phyloP scores from a whole-genome alignment of 164 flowering plant genomes.

The Echeveria elegans region DNA sequence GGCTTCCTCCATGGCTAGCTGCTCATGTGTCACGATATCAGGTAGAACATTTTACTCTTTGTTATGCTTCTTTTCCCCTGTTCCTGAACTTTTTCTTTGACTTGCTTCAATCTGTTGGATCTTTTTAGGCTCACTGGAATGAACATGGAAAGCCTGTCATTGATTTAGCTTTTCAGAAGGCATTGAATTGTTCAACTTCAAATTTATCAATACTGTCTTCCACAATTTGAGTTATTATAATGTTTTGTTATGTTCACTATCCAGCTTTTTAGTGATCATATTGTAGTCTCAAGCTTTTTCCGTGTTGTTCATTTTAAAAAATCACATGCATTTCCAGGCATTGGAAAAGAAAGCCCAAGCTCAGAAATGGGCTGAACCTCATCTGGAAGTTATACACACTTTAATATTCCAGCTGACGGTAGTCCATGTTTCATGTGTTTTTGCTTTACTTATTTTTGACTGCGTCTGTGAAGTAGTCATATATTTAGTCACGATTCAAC shows the following conservation, averaged over 20 bases:
- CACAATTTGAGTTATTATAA: neutral
- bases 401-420: conserved; percentile 32
- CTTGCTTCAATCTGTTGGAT: neutral
- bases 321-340: conserved; percentile 33
- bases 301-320: neutral
- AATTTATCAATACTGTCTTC: neutral
- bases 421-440: neutral
- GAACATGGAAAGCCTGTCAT: conserved; percentile 40
- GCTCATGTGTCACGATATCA: conserved; percentile 35
- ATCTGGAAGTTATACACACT: conserved; percentile 56
- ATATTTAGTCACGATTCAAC: too few relatives aligned
- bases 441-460: neutral
- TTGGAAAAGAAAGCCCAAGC: conserved; percentile 52
- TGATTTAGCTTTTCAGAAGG: conserved; percentile 28
- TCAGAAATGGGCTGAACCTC: conserved; percentile 79
- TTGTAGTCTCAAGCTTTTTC: neutral
- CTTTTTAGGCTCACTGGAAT: conserved; percentile 31
- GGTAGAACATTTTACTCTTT: conserved; percentile 32
- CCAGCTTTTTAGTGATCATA: neutral
- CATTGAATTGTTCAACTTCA: conserved; percentile 5
- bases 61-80: neutral
- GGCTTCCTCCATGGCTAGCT: conserved; percentile 96
- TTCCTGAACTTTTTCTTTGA: neutral
- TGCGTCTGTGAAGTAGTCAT: neutral
- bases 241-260: neutral